Base-by-base conservation (phyloP, 164 flowering plant species). In the Paratinospora sagittata region DNA sequence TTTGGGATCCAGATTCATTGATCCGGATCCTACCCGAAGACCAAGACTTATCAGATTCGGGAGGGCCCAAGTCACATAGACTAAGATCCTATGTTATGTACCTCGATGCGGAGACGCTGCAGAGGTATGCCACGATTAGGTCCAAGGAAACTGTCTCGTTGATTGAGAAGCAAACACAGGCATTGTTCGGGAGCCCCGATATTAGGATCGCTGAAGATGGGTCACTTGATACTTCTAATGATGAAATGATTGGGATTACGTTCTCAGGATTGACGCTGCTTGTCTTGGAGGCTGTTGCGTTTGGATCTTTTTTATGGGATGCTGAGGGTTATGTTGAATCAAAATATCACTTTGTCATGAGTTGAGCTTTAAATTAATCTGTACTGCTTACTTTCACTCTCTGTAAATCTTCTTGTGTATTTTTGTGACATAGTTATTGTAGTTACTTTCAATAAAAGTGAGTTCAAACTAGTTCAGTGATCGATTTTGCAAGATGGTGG, bases 301-400 rank as follows among this genome's bases (percentile, higher is more conserved):
- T 94, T 76, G 98, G 98, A 39, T 89, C 98, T 3, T 92, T 90
- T 79, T 74, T 95, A 17, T 92, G 97, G 97, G 93, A 88, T 68
- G 85, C 89, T 1, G 97, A 95, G 76, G 82, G 82, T 30, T 86
- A 89, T 65, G 88, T 88, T 34, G 98, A 92, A 73, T 79, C 91
- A 27, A 95, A 84, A 69, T 89, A 85, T 75, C 84, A 81, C 30
- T 88, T 89, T 72, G 13, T 90, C 67, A 80, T 81, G 27, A 79
- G 81, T 78, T 93, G 73, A 78, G 37, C 60, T 47, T 6, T 24
- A 3, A 19, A n/a, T n/a, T n/a, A 37, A 14, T 66, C 16, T 68
- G 55, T 17, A 49, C 55, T 49, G n/a, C n/a, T n/a, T n/a, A n/a
- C n/a, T n/a, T n/a, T n/a, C n/a, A 52, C 6, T 10, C 19, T 4